phyloP scores from a whole-genome alignment of 1,284 basidiomycete species.

The Ustilago bromivora region DNA sequence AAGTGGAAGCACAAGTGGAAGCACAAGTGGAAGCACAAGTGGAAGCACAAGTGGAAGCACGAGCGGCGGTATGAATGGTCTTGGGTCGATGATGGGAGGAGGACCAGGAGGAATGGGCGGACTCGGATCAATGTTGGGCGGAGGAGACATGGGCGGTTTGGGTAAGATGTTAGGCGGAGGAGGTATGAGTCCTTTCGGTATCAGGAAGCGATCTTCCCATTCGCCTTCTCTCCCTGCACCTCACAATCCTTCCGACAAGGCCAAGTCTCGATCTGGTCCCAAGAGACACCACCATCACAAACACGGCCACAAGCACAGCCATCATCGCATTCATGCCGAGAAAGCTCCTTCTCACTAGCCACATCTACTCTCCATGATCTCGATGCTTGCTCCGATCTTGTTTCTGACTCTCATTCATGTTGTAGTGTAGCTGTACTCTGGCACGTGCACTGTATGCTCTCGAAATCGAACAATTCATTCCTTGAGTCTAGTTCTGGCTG shows the following conservation, averaged over 20 bases:
- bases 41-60: background rate
- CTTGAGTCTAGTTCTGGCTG: background rate
- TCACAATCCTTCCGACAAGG: background rate
- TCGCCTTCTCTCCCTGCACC: background rate
- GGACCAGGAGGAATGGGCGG: background rate
- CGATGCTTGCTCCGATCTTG: background rate
- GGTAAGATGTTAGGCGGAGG: background rate
- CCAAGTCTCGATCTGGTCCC: background rate
- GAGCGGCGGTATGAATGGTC: background rate
- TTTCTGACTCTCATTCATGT: background rate
- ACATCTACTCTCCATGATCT: background rate
- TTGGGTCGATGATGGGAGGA: slow-evolving; percentile 1
- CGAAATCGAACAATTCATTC: background rate
- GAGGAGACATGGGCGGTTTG: slow-evolving; percentile 2
- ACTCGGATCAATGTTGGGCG: slow-evolving; percentile 8
- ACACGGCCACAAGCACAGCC: background rate
- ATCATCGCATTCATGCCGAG: background rate
- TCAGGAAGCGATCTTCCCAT: slow-evolving; percentile 3
- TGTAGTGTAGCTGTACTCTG: slow-evolving; percentile 9
- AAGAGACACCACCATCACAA: slow-evolving; percentile 2
- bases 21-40: background rate
- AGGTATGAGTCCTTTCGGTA: background rate
- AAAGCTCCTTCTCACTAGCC: background rate
- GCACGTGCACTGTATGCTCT: background rate
- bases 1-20: background rate